phyloP scores from a whole-genome alignment of 768 basidiomycete species.

The Leccinum olivaceopallidum region DNA sequence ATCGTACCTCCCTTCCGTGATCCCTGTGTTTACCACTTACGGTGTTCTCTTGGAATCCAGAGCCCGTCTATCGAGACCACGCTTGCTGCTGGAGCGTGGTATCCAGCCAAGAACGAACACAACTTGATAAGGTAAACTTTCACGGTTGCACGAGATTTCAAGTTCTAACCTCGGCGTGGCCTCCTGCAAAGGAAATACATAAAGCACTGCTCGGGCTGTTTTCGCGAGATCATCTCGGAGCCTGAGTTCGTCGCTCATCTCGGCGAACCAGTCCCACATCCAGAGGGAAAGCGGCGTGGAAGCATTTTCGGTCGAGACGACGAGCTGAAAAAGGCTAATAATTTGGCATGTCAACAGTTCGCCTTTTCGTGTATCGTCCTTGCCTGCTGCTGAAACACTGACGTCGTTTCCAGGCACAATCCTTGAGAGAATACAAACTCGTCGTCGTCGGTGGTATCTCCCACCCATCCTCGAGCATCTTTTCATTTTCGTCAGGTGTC shows the following conservation, averaged over 20 bases:
- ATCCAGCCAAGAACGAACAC: constrained; percentile 77
- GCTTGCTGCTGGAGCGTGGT: constrained; percentile 81
- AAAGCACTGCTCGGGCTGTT: constrained; percentile 53
- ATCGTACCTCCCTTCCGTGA: constrained; percentile 2
- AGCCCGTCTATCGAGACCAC: constrained; percentile 48
- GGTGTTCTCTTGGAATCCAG: constrained; percentile 10
- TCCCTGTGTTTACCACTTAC: not conserved
- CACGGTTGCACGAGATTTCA: not conserved
- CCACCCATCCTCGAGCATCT: constrained; percentile 28
- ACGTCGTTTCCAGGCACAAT: constrained; percentile 59
- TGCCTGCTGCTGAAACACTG: not conserved
- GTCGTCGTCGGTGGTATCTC: constrained; percentile 84
- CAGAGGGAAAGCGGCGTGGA: constrained; percentile 57
- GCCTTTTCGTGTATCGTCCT: not conserved
- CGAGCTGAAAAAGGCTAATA: constrained; percentile 74
- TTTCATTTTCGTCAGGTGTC: constrained; percentile 27
- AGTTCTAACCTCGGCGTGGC: not conserved
- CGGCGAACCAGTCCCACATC: constrained; percentile 63
- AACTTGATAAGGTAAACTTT: constrained; percentile 63
- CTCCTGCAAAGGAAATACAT: constrained; percentile 55
- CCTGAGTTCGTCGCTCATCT: constrained; percentile 67
- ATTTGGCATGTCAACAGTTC: not conserved
- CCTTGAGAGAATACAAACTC: constrained; percentile 92
- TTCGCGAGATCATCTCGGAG: constrained; percentile 65
- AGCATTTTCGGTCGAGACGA: constrained; percentile 89